phyloP scores from a whole-genome alignment of 768 basidiomycete genomes.

The Butyriboletus loyo region DNA sequence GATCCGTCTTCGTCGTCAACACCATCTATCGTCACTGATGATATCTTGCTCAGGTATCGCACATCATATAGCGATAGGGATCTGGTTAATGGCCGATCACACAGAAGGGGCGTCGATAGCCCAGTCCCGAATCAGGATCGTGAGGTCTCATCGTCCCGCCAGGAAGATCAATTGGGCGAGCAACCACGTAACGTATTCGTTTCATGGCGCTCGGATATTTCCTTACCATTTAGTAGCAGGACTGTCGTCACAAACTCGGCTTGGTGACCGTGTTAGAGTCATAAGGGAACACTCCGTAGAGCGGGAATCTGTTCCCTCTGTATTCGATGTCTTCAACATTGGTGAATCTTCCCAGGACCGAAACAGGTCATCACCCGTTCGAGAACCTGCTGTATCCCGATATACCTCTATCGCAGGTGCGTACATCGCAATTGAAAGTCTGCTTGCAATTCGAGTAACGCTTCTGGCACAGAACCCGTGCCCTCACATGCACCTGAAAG shows the following conservation, averaged over 20 bases:
- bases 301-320: slow-evolving; percentile 22
- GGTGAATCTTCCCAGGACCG: slow-evolving; percentile 19
- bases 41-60: slow-evolving; percentile 17
- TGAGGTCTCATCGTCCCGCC: slow-evolving; percentile 4
- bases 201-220: background rate
- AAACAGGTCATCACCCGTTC: slow-evolving; percentile 9
- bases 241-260: slow-evolving; percentile 1
- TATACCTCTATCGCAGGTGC: slow-evolving; percentile 11
- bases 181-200: slow-evolving; percentile 8
- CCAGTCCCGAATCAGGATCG: slow-evolving; percentile 2
- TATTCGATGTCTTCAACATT: slow-evolving; percentile 31
- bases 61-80: background rate
- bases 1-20: slow-evolving; percentile 12
- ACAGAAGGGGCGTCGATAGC: slow-evolving; percentile 5
- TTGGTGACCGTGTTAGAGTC: slow-evolving; percentile 16
- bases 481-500: slow-evolving; percentile 11
- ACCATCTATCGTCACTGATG: slow-evolving; percentile 12
- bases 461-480: slow-evolving; percentile 11
- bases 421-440: background rate
- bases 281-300: slow-evolving; percentile 21
- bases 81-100: background rate
- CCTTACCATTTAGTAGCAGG: background rate
- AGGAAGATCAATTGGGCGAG: slow-evolving; percentile 2
- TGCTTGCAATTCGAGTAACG: slow-evolving; percentile 1
- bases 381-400: slow-evolving; percentile 9